phyloP scores from a whole-genome alignment of 179 eudicot species.

The Beta corolliflora region DNA sequence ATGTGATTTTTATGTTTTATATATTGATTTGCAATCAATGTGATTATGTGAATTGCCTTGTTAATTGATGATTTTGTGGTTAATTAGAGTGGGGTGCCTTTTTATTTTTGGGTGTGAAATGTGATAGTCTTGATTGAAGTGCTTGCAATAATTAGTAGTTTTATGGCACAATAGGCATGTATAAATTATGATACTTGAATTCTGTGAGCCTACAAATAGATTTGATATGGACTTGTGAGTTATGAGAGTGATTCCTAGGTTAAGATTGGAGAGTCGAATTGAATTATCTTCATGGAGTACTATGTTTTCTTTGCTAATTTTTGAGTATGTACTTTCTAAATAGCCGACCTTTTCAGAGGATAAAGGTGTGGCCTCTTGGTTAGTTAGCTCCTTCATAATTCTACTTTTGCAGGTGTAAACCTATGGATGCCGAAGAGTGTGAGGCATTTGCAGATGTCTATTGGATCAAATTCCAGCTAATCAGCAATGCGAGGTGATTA shows the following conservation, averaged over 20 bases:
- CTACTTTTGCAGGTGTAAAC: constrained; percentile 61
- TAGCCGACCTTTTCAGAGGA: not conserved
- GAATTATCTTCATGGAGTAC: not conserved
- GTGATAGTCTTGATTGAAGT: not conserved
- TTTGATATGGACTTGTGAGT: not conserved
- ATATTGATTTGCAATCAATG: not conserved
- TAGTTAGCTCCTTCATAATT: not conserved
- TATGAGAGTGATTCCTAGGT: not conserved
- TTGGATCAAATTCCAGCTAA: constrained; percentile 77
- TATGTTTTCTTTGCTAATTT: not conserved
- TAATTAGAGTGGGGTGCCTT: not conserved
- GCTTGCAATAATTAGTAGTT: not conserved
- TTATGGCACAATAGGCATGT: not conserved
- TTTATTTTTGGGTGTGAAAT: not conserved
- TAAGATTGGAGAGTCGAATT: not conserved
- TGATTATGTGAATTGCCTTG: constrained; percentile 1
- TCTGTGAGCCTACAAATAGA: not conserved
- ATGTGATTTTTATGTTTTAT: not conserved
- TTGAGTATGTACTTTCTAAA: not conserved
- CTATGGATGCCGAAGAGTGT: constrained; percentile 94
- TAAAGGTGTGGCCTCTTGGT: not conserved
- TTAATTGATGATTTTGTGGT: not conserved
- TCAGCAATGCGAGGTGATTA: constrained; percentile 72
- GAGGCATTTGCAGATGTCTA: constrained; percentile 80
- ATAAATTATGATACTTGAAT: not conserved